phyloP scores from a whole-genome alignment of 768 basidiomycete species.

The Tricholoma terreum region DNA sequence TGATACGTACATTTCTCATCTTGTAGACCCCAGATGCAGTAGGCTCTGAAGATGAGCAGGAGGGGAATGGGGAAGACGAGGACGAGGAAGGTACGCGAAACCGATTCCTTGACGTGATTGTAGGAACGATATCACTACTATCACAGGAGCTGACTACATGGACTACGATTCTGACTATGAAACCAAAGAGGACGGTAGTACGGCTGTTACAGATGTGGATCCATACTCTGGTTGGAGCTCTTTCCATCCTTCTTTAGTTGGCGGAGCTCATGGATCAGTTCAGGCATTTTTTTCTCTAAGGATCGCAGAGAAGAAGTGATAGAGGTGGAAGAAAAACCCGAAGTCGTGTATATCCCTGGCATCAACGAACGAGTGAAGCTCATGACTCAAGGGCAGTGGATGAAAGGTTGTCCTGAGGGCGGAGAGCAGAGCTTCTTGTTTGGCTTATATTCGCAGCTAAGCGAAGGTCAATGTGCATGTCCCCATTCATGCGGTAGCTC shows the following conservation, averaged over 20 bases:
- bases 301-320: constrained; percentile 89
- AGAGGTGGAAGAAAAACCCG: constrained; percentile 82
- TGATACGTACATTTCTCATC: not conserved
- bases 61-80: constrained; percentile 47
- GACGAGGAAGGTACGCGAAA: constrained; percentile 45
- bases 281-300: constrained; percentile 94
- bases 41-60: constrained; percentile 41
- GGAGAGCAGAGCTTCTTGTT: constrained; percentile 89
- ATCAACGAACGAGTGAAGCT: constrained; percentile 51
- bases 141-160: constrained; percentile 52
- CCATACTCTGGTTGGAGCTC: constrained; percentile 73
- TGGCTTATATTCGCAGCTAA: constrained; percentile 74
- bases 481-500: constrained; percentile 71
- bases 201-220: constrained; percentile 61
- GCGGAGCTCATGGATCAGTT: constrained; percentile 4
- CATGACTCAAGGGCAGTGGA: constrained; percentile 91
- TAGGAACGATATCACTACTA: not conserved
- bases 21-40: constrained; percentile 56
- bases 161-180: constrained; percentile 86
- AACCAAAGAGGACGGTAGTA: constrained; percentile 35
- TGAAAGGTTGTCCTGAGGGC: constrained; percentile 95
- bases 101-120: not conserved
- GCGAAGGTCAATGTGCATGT: constrained; percentile 61
- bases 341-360: constrained; percentile 43
- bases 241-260: not conserved